Conservation (phyloP, 176 grass and related monocot genomes). For the Phyllostachys edulis region DNA sequence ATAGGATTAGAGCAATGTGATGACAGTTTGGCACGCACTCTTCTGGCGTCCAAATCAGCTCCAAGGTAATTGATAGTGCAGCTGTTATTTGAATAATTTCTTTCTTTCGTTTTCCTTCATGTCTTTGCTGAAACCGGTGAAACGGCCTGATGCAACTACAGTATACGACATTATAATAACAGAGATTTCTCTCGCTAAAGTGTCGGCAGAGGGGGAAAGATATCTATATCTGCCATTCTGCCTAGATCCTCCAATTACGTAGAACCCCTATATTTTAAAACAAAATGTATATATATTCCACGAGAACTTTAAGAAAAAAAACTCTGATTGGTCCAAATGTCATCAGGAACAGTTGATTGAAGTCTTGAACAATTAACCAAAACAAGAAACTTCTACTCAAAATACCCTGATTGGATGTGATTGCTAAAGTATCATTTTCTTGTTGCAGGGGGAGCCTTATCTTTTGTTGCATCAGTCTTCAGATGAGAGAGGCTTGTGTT, state of each 20-base stretch:
- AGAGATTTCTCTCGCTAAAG: conserved; percentile 9
- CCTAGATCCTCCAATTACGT: conserved; percentile 1
- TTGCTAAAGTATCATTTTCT: not conserved
- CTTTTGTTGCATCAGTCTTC: conserved; percentile 13
- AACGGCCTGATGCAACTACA: conserved; percentile 32
- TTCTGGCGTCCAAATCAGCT: conserved; percentile 36
- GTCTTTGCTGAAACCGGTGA: conserved; percentile 31
- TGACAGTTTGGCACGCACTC: conserved; percentile 31
- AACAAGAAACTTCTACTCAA: not conserved
- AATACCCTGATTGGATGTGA: not conserved
- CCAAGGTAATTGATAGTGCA: conserved; percentile 26
- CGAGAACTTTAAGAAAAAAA: not conserved
- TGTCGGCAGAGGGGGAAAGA: conserved; percentile 46
- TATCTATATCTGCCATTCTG: conserved; percentile 10
- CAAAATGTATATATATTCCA: not conserved
- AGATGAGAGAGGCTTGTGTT: not conserved
- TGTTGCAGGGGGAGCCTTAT: conserved; percentile 6
- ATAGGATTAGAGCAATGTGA: conserved; percentile 21
- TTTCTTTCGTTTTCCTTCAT: conserved; percentile 15
- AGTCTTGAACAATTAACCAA: too few relatives aligned
- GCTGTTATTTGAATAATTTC: conserved; percentile 20
- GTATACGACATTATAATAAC: conserved; percentile 14
- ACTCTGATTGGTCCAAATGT: not conserved
- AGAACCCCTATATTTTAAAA: not conserved
- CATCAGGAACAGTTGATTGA: conserved; percentile 16